Conservation (phyloP, 2,329 filamentous ascomycete genomes). For the Trichoderma endophyticum region DNA sequence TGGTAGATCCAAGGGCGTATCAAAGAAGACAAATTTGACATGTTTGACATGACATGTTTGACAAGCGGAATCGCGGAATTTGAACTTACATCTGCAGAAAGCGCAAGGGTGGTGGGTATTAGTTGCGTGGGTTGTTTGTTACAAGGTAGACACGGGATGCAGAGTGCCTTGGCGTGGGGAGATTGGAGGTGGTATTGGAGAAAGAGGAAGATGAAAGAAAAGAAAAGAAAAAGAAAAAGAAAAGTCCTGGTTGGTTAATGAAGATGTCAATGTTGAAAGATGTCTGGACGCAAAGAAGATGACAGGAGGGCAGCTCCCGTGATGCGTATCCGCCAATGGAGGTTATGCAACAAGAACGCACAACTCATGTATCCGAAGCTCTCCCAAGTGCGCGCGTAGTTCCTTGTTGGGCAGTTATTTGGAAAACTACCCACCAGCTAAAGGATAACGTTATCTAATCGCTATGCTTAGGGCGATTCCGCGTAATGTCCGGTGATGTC, state of each 20-base stretch:
- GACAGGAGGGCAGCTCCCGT: neutral
- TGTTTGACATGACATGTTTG: neutral
- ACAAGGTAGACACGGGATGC: neutral
- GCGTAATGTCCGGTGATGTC: conserved; percentile 5
- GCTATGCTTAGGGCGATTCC: neutral
- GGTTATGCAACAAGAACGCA: conserved; percentile 20
- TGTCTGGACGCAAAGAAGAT: neutral
- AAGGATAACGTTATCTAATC: conserved; percentile 9
- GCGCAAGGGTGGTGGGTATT: neutral
- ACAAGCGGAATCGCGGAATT: neutral
- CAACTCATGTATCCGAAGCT: neutral
- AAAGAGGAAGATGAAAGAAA: neutral
- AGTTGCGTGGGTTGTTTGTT: neutral
- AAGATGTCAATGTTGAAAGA: neutral
- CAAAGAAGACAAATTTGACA: neutral
- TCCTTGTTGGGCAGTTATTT: conserved; percentile 6
- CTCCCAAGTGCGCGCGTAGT: neutral
- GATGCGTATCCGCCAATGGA: conserved; percentile 20
- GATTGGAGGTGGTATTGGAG: neutral
- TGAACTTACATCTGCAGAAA: neutral
- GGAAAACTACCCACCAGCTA: neutral
- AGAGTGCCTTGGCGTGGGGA: neutral
- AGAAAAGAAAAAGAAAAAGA: neutral
- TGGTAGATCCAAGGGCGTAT: neutral
- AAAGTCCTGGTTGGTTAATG: neutral